These are phyloP conservation scores for Salix dunnii DNA, from an alignment of 345 rosid genomes.

Conservation along the genomic window DNA sequence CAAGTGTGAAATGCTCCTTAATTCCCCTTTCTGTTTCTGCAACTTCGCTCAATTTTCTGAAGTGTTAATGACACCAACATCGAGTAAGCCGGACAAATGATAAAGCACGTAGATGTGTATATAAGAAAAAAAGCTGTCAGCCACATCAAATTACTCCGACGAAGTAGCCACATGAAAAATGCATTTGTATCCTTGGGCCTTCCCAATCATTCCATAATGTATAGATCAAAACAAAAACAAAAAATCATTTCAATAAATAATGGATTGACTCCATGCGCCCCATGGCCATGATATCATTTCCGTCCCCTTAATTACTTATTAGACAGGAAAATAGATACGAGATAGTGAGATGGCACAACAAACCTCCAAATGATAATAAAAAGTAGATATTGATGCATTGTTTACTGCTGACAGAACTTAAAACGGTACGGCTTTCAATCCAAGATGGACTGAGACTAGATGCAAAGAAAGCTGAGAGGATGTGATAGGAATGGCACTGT, in stretches of 20 bases:
- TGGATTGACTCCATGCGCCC: background rate
- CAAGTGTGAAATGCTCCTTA: background rate
- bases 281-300: background rate
- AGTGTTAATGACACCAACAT: background rate
- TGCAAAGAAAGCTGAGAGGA: background rate
- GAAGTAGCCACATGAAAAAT: background rate
- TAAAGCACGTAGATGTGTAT: background rate
- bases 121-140: background rate
- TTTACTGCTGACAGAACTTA: background rate
- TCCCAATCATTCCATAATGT: background rate
- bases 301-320: too few relatives aligned
- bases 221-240: too few relatives aligned
- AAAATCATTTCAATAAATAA: background rate
- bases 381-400: background rate
- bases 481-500: too few relatives aligned
- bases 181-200: background rate
- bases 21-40: background rate
- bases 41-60: background rate
- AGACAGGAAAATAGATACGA: too few relatives aligned
- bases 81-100: background rate
- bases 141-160: background rate
- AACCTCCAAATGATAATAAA: background rate
- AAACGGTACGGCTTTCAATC: background rate
- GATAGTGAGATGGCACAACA: background rate
- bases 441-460: background rate